Percentiles rank a stretch among this genome's conserved stretches.
phyloP scores from a whole-genome alignment of 1,284 basidiomycete genomes.

The Amylostereum chailletii region DNA sequence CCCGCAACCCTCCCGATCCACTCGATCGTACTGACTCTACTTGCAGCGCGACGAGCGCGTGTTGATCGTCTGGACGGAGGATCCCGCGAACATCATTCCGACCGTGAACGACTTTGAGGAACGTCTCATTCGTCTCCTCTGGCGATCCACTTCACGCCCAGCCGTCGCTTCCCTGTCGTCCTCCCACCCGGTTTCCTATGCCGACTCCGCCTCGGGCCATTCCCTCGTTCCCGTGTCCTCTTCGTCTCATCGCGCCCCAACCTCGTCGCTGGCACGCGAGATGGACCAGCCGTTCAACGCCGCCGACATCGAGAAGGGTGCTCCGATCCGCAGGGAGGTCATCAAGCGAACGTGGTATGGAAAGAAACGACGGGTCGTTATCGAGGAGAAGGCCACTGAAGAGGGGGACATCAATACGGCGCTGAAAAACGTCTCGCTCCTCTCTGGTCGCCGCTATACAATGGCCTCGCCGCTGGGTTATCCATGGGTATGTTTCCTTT shows the following conservation, averaged over 20 bases:
- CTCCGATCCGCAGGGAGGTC: slow-evolving; percentile 14
- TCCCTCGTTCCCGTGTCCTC: slow-evolving; percentile 7
- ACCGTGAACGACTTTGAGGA: slow-evolving; percentile 72
- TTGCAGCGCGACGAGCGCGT: slow-evolving; percentile 64
- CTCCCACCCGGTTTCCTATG: slow-evolving; percentile 5
- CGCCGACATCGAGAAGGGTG: slow-evolving; percentile 27
- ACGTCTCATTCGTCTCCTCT: slow-evolving; percentile 71
- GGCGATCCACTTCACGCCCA: slow-evolving; percentile 34
- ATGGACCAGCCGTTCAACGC: slow-evolving; percentile 16
- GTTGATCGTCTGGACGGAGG: slow-evolving; percentile 73
- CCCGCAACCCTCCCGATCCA: neutral
- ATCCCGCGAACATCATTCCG: slow-evolving; percentile 62
- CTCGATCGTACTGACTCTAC: neutral
- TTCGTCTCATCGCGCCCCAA: slow-evolving; percentile 14
- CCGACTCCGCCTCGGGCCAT: slow-evolving; percentile 12
- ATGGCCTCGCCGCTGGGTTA: slow-evolving; percentile 34
- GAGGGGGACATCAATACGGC: slow-evolving; percentile 18
- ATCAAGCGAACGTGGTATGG: slow-evolving; percentile 26
- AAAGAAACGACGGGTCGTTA: slow-evolving; percentile 22
- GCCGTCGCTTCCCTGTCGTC: slow-evolving; percentile 9
- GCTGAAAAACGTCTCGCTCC: slow-evolving; percentile 26
- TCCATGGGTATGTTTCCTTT: slow-evolving; percentile 21
- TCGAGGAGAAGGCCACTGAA: slow-evolving; percentile 20
- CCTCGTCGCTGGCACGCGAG: slow-evolving; percentile 15
- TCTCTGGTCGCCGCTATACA: slow-evolving; percentile 37